A percentile compares a stretch with the other conserved stretches of the same genome.
These are phyloP conservation scores for Mortierella sp. DNA, from an alignment of 371 early-diverging fungal genomes.

Conservation along the genomic window DNA sequence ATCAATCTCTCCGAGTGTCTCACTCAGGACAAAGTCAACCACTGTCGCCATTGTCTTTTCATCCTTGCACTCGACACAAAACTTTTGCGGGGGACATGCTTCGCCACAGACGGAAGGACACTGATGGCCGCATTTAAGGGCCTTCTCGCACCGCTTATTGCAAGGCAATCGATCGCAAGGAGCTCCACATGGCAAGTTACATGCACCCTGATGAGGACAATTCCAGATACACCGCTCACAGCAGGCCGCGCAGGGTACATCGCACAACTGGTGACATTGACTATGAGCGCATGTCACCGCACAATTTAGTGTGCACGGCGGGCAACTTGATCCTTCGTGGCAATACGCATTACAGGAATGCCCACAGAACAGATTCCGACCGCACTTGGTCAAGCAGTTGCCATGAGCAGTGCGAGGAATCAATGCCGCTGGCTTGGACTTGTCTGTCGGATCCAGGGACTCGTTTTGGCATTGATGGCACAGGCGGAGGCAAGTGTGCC, in stretches of 20 bases:
- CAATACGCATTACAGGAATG: constrained; percentile 34
- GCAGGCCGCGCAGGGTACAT: constrained; percentile 57
- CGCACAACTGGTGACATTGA: constrained; percentile 52
- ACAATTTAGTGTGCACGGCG: constrained; percentile 56
- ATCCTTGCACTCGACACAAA: constrained; percentile 56
- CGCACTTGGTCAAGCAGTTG: constrained; percentile 17
- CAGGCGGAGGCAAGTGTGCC: constrained; percentile 39
- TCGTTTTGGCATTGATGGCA: constrained; percentile 36
- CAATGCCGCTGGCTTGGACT: too few relatives aligned
- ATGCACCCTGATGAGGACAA: constrained; percentile 59
- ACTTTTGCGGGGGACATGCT: constrained; percentile 53
- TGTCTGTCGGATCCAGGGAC: neutral
- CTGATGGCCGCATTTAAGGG: constrained; percentile 61
- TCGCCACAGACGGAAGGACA: constrained; percentile 68
- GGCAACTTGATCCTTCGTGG: neutral
- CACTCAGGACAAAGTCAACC: constrained; percentile 57
- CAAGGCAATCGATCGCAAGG: constrained; percentile 68
- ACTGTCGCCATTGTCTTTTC: constrained; percentile 16
- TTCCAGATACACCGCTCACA: constrained; percentile 58
- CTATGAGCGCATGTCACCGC: constrained; percentile 56
- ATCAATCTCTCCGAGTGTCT: constrained; percentile 52
- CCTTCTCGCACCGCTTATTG: constrained; percentile 57
- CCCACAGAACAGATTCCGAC: constrained; percentile 17
- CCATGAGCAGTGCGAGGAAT: constrained; percentile 24
- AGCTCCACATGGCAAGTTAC: constrained; percentile 62